Conservation (phyloP, 805 yeast species). For the Saccharomycopsis babjevae region DNA sequence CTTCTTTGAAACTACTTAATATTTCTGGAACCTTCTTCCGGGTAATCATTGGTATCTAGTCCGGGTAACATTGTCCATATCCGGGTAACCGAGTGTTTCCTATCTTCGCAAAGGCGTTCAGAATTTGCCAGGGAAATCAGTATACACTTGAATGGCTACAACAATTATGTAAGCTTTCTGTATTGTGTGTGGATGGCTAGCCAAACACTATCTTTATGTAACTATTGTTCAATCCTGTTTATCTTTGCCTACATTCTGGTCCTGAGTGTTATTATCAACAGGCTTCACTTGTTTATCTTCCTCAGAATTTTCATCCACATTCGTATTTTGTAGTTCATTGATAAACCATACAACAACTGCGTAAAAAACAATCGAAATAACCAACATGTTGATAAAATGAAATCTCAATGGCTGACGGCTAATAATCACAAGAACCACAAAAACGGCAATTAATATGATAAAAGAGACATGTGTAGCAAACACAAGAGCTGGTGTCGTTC, state of each 20-base stretch:
- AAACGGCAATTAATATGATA: conserved; percentile 45
- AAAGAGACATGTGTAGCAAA: conserved; percentile 84
- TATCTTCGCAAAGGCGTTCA: too few relatives aligned
- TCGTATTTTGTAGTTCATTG: conserved; percentile 38
- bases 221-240: background rate
- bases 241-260: background rate
- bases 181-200: too few relatives aligned
- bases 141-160: too few relatives aligned
- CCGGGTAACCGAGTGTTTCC: too few relatives aligned
- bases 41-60: background rate
- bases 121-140: too few relatives aligned
- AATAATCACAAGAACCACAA: conserved; percentile 47
- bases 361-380: conserved; percentile 61
- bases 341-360: conserved; percentile 83
- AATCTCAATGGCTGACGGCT: conserved; percentile 42
- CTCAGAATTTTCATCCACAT: conserved; percentile 26
- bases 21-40: background rate
- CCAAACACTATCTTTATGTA: too few relatives aligned
- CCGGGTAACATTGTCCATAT: background rate
- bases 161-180: too few relatives aligned
- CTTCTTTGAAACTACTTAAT: background rate
- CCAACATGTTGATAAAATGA: conserved; percentile 49
- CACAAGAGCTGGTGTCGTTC: conserved; percentile 82
- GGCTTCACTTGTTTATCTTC: conserved; percentile 25
- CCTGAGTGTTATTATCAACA: background rate